phyloP scores from a whole-genome alignment of 352 stramenopile species.

The Peronospora belbahrii region DNA sequence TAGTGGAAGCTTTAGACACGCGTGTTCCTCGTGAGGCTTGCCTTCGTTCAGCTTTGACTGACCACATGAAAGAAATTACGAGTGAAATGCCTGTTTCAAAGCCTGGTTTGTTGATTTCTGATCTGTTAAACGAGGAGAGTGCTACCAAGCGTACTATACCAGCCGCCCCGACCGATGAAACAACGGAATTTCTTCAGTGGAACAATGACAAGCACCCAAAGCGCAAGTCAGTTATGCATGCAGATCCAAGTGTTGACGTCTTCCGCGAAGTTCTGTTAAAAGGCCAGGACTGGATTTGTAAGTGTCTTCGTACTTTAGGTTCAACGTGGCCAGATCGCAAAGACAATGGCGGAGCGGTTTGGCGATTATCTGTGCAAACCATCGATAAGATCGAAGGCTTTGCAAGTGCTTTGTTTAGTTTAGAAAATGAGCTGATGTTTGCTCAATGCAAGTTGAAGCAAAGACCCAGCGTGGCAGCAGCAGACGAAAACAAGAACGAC shows the following conservation, averaged over 20 bases:
- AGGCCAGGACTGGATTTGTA: slow-evolving; percentile 53
- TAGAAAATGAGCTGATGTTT: slow-evolving; percentile 63
- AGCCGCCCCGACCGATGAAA: background rate
- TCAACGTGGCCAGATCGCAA: slow-evolving; percentile 53
- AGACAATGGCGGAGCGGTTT: slow-evolving; percentile 29
- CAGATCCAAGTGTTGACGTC: slow-evolving; percentile 32
- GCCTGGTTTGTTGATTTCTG: slow-evolving; percentile 63
- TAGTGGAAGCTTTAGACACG: slow-evolving; percentile 52
- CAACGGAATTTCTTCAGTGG: slow-evolving; percentile 45
- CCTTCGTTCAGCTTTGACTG: slow-evolving; percentile 39
- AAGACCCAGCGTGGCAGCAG: slow-evolving; percentile 6
- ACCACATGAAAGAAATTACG: slow-evolving; percentile 54
- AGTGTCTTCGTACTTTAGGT: slow-evolving; percentile 50
- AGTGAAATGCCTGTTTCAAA: slow-evolving; percentile 67
- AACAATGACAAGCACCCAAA: slow-evolving; percentile 54
- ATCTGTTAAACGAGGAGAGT: slow-evolving; percentile 58
- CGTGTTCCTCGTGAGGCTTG: slow-evolving; percentile 41
- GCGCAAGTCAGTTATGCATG: slow-evolving; percentile 17
- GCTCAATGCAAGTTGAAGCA: slow-evolving; percentile 35
- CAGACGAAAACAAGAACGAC: slow-evolving; percentile 10
- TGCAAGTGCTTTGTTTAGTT: slow-evolving; percentile 31
- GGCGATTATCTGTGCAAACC: slow-evolving; percentile 39
- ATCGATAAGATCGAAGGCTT: slow-evolving; percentile 33
- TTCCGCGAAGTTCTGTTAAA: slow-evolving; percentile 52
- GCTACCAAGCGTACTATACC: slow-evolving; percentile 35